phyloP scores from a whole-genome alignment of 768 basidiomycete species.

The Rhodotorula diobovata region DNA sequence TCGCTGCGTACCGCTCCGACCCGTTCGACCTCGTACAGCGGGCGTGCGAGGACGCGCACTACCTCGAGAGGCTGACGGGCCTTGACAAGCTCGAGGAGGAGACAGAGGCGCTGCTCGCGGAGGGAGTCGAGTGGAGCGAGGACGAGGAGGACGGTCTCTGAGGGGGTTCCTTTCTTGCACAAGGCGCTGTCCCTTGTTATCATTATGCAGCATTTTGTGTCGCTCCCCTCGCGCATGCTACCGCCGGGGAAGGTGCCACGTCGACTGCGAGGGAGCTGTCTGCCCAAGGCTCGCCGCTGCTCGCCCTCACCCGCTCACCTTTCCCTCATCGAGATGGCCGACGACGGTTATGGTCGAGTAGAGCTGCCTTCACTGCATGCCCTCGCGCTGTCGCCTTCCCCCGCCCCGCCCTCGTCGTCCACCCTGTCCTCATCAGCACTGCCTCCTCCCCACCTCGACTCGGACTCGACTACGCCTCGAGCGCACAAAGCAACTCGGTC shows the following conservation, averaged over 20 bases:
- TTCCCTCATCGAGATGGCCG: neutral
- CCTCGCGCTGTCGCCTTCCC: neutral
- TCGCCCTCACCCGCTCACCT: neutral
- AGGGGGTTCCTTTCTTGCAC: too few species aligned
- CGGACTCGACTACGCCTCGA: neutral
- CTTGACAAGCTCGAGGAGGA: conserved; percentile 71
- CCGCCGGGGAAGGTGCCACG: too few species aligned
- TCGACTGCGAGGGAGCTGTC: too few species aligned
- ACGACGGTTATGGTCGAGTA: rapidly evolving
- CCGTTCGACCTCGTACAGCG: conserved; percentile 73
- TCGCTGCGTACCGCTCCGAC: conserved; percentile 70
- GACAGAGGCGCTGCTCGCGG: conserved; percentile 61
- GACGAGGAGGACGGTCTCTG: conserved; percentile 50
- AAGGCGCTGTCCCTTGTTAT: too few species aligned
- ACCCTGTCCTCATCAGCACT: neutral
- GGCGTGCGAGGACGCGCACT: conserved; percentile 77
- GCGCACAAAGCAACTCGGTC: rapidly evolving
- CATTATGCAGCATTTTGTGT: too few species aligned
- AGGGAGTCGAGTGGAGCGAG: conserved; percentile 68
- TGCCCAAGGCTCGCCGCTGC: too few species aligned
- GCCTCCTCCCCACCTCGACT: neutral
- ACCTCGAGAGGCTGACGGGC: conserved; percentile 70
- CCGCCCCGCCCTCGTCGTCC: neutral
- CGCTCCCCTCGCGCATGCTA: too few species aligned
- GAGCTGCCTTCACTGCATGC: neutral